Base-by-base conservation (phyloP, 202 grass and related monocot species). In the Cymbopogon flexuosus region DNA sequence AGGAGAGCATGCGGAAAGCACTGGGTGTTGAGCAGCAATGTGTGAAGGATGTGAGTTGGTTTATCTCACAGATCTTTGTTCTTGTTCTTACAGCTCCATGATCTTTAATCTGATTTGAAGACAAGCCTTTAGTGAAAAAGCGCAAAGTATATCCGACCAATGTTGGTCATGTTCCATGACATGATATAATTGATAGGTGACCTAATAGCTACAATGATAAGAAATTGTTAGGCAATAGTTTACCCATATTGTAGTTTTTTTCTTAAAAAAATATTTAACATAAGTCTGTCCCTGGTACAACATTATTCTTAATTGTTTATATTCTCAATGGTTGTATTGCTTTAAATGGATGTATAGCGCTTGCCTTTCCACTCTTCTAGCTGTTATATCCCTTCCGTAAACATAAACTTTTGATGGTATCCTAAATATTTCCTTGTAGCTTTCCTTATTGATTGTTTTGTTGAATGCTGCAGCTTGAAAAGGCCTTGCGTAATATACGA, bases 11-110 rank as follows among this genome's bases (percentile, higher is more conserved):
- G 82, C 80, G 85, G 21, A 94, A 93, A 79, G 68, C 84, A 64
- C 24, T 98, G 49, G 92, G 92, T 79, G 86, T 98, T 68, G 92
- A 98, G 86, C 95, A 98, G 52, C 90, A 98, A 74, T 95, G 90
- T 16, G 90, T 98, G 51, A 65, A 80, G 77, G 92, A 88, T 78
- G 96, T 98, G 94, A 60, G 88, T 64, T 70, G 21, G 7, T 80
- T 33, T 71, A 69, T 80, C 66, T 64, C 41, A 72, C 24, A 27
- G 10, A 86, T 87, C 46, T 30, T 62, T 58, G 3, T 23, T 58
- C 31, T 72, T 81, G 7, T 60, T 84, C 23, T 84, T 84, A 27
- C 62, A 42, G 31, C 21, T 68, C 34, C 34, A 77, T 51, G 5
- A 31, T 18, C n/a, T 45, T 39, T 35, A 15, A 56, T 82, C 10